Base-by-base conservation (phyloP, 2,329 filamentous ascomycete genomes). In the Sclerotinia minor region DNA sequence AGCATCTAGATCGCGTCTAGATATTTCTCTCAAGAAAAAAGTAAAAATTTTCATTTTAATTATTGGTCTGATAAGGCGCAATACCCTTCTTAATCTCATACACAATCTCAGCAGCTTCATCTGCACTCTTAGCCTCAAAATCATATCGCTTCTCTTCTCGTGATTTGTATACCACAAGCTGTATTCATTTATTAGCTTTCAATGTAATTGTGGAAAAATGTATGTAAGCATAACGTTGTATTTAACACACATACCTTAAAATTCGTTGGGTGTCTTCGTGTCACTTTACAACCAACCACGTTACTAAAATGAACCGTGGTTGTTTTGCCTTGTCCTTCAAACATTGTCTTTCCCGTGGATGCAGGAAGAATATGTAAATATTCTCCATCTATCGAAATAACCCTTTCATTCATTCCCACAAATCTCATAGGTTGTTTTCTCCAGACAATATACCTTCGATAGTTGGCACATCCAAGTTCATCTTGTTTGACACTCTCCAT, bases 291-390 rank as follows among this genome's bases (percentile, higher is more conserved):
- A 3, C 92, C 92, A 21, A 96, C 86, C 7, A 95, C 90, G 67
- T 90, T 91, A 74, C 87, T 90, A 76, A 94, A 94, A 74, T 94
- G 91, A 59, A 94, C 90, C 52, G 91, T 92, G 3, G 91, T 93
- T 45, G 88, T 90, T 80, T 92, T 93, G 47, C 86, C 86, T 67
- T 82, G 83, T 29, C 83, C 84, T 67, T 89, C 87, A 69, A 87
- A 84, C 68, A 87, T 80, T 15, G 87, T 67, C 76, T 90, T 91
- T 49, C 88, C 88, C 13, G 84, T 84, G 2, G 85, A 85, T 1
- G 86, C 83, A 35, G 92, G 91, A 84, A 92, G 89, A 73, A 96
- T 92, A 78, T 94, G 91, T 70, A 96, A 87, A 77, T 94, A 95
- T 77, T 96, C 92, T 69, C 91, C 91, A 73, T 94, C 92, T 72